Evolutionary conservation across 768 basidiomycete species (phyloP).

Genomic region (Mycena floridula): DNA sequence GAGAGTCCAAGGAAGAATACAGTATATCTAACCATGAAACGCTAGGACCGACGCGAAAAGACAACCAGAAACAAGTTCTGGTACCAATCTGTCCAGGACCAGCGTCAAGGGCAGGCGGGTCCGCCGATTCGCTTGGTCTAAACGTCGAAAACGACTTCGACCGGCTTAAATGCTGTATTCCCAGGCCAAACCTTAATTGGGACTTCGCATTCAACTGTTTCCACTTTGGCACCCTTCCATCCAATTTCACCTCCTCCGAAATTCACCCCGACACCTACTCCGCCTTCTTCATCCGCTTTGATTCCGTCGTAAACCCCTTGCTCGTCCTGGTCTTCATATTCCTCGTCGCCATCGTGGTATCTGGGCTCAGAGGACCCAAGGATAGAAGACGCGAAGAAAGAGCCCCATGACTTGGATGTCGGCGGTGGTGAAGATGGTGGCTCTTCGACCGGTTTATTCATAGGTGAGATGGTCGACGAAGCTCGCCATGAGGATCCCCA

Average conservation of each 20-base stretch:
- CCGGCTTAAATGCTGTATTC: slow-evolving; percentile 79
- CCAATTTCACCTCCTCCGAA: slow-evolving; percentile 50
- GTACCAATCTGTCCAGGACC: too few relatives aligned
- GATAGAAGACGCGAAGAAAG: slow-evolving; percentile 30
- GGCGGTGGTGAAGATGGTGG: slow-evolving; percentile 1
- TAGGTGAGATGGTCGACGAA: slow-evolving; percentile 48
- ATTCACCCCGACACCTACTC: slow-evolving; percentile 46
- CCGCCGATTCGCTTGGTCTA: too few relatives aligned
- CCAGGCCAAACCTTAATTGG: slow-evolving; percentile 86
- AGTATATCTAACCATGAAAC: too few relatives aligned
- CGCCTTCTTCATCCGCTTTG: slow-evolving; percentile 38
- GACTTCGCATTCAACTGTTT: slow-evolving; percentile 94
- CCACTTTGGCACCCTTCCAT: slow-evolving; percentile 65
- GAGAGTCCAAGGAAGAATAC: too few relatives aligned
- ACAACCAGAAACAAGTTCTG: too few relatives aligned
- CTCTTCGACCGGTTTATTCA: slow-evolving; percentile 37
- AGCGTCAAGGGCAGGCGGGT: too few relatives aligned
- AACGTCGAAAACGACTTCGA: slow-evolving; percentile 75
- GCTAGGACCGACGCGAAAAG: too few relatives aligned
- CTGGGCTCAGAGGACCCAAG: slow-evolving; percentile 24
- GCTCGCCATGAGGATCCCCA: slow-evolving; percentile 72
- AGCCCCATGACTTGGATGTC: slow-evolving; percentile 27
- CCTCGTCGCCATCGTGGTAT: slow-evolving; percentile 37
- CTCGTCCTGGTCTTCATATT: slow-evolving; percentile 17
- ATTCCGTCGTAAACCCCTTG: slow-evolving; percentile 41